Evolutionary conservation across 2,329 filamentous ascomycete species (phyloP).

Genomic region (Calonectria leucothoes): DNA sequence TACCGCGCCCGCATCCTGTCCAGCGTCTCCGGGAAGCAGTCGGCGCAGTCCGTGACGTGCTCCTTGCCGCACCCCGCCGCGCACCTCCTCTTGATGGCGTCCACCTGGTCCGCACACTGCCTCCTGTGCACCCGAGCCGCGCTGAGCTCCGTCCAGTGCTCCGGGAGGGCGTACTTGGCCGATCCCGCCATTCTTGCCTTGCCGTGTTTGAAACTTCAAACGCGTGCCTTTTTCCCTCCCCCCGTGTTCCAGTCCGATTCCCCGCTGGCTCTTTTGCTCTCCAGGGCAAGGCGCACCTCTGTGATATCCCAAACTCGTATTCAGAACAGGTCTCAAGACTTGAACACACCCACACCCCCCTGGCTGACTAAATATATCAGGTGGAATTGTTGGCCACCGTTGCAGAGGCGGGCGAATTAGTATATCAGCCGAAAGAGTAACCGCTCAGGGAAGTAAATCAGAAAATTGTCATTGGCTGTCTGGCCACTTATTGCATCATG

Average conservation of each 20-base stretch:
- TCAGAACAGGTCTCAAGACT: neutral
- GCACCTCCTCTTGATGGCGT: conserved; percentile 57
- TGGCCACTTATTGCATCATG: neutral
- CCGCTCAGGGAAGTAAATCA: neutral
- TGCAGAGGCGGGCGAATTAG: neutral
- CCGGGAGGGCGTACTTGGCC: conserved; percentile 46
- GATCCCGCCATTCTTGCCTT: conserved; percentile 42
- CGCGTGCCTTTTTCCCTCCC: neutral
- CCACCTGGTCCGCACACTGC: conserved; percentile 55
- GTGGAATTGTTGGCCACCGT: neutral
- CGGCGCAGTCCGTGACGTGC: conserved; percentile 57
- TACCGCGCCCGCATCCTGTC: conserved; percentile 56
- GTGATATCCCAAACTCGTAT: neutral
- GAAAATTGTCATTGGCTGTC: neutral
- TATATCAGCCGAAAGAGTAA: neutral
- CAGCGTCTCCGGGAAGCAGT: conserved; percentile 61
- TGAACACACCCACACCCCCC: neutral
- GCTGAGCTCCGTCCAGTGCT: conserved; percentile 54
- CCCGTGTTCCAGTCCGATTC: neutral
- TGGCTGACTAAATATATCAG: neutral
- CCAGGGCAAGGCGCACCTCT: neutral
- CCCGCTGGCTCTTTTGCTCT: neutral
- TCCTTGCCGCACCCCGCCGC: conserved; percentile 54
- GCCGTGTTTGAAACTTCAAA: neutral
- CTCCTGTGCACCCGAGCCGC: conserved; percentile 45